These are phyloP conservation scores for Alternaria dauci DNA, from an alignment of 2,329 filamentous ascomycete species.

Conservation along the genomic window DNA sequence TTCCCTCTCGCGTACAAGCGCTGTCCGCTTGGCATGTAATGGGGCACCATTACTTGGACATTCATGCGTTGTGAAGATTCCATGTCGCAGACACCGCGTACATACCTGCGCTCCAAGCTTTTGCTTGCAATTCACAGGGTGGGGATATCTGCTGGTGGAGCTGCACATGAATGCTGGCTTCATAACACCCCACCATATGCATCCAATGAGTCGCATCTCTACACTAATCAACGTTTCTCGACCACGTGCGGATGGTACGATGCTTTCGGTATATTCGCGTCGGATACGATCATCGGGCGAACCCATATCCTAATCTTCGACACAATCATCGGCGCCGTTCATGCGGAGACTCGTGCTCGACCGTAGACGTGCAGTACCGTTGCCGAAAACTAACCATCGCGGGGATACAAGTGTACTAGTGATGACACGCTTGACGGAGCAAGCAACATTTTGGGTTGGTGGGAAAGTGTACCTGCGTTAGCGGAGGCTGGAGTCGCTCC, in stretches of 20 bases:
- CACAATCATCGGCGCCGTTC: constrained; percentile 21
- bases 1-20: constrained; percentile 42
- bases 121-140: constrained; percentile 15
- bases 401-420: constrained; percentile 13
- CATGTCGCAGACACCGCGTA: constrained; percentile 34
- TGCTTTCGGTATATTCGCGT: neutral
- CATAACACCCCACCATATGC: constrained; percentile 12
- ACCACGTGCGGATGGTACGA: neutral
- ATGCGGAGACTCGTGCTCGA: constrained; percentile 41
- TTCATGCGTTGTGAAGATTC: constrained; percentile 41
- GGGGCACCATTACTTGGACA: constrained; percentile 33
- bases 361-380: constrained; percentile 37
- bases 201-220: constrained; percentile 1
- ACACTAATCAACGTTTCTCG: constrained; percentile 7
- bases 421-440: constrained; percentile 41
- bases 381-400: constrained; percentile 41
- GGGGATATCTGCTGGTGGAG: constrained; percentile 12
- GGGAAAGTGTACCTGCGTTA: constrained; percentile 50
- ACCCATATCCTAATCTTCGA: constrained; percentile 10
- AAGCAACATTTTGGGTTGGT: constrained; percentile 45
- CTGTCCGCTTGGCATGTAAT: constrained; percentile 33
- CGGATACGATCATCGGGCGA: neutral
- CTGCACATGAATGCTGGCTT: constrained; percentile 8
- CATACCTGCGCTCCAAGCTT: constrained; percentile 19
- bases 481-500: constrained; percentile 35